Conservation (phyloP, 2,329 filamentous ascomycete genomes). For the Aspergillus niger region DNA sequence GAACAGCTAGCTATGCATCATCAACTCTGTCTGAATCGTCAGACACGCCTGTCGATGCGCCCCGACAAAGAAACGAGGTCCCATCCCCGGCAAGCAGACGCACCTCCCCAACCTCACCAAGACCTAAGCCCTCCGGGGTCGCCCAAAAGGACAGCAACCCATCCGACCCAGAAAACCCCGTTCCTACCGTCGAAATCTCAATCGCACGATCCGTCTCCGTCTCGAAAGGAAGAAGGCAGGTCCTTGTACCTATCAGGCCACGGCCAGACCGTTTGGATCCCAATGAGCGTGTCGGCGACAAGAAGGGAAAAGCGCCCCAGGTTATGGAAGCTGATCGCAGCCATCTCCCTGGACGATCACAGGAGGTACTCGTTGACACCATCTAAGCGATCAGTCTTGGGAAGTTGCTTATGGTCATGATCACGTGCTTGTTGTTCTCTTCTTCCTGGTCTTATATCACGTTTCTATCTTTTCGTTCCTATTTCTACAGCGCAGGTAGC, state of each 20-base stretch:
- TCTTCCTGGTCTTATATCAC: slow-evolving; percentile 4
- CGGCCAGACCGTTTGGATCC: slow-evolving; percentile 26
- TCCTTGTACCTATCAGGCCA: slow-evolving; percentile 39
- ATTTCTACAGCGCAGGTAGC: slow-evolving; percentile 5
- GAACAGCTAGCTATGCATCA: slow-evolving; percentile 12
- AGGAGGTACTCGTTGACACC: slow-evolving; percentile 36
- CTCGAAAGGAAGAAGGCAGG: slow-evolving; percentile 35
- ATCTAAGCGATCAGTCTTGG: slow-evolving; percentile 12
- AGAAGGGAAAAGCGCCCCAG: slow-evolving; percentile 29
- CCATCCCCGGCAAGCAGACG: slow-evolving; percentile 18
- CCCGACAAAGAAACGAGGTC: slow-evolving; percentile 15
- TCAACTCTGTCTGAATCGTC: slow-evolving; percentile 19
- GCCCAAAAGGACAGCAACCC: slow-evolving; percentile 15
- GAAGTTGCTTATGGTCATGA: not conserved
- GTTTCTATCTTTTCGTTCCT: not conserved
- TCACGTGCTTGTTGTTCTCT: slow-evolving; percentile 2
- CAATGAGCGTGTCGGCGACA: slow-evolving; percentile 31
- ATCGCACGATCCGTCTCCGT: slow-evolving; percentile 44
- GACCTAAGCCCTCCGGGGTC: slow-evolving; percentile 21
- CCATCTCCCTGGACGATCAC: slow-evolving; percentile 36
- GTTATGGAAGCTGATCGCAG: slow-evolving; percentile 32
- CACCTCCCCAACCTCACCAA: slow-evolving; percentile 6
- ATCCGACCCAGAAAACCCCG: slow-evolving; percentile 11
- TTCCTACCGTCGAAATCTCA: slow-evolving; percentile 37
- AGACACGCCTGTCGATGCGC: slow-evolving; percentile 18